Conservation (phyloP, 2,329 filamentous ascomycete genomes). For the Claviceps capensis region DNA sequence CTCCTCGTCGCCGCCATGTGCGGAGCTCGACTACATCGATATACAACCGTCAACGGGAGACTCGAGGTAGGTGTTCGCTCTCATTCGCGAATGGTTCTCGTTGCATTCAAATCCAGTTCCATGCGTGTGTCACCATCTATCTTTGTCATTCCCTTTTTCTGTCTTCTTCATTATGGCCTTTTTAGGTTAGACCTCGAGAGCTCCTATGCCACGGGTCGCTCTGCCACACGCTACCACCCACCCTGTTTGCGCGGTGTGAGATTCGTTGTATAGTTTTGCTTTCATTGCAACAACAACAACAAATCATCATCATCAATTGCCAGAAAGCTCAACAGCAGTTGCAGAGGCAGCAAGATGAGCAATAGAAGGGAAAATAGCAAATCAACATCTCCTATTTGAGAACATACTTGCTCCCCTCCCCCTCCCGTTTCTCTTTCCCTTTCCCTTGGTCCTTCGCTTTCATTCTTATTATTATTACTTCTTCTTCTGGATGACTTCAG, state of each 20-base stretch:
- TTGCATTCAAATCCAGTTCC: slow-evolving; percentile 4
- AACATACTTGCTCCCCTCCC: background rate
- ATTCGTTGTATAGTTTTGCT: background rate
- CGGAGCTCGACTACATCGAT: slow-evolving; percentile 40
- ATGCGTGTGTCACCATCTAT: slow-evolving; percentile 6
- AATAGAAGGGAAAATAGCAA: background rate
- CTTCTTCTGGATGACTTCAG: background rate
- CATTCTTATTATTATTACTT: background rate
- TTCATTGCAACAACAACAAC: background rate
- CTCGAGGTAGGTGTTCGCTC: slow-evolving; percentile 35
- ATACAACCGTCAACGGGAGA: slow-evolving; percentile 34
- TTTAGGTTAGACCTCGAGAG: background rate
- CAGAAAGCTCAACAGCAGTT: background rate
- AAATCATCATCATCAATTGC: background rate
- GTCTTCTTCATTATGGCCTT: slow-evolving; percentile 1
- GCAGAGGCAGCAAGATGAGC: background rate
- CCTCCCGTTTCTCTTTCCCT: background rate
- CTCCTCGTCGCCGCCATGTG: slow-evolving; percentile 31
- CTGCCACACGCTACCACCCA: slow-evolving; percentile 2
- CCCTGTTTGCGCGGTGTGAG: background rate
- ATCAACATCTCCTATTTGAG: background rate
- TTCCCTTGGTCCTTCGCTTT: background rate
- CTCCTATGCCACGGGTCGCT: background rate
- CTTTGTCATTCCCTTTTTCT: background rate
- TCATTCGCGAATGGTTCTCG: slow-evolving; percentile 10